Base-by-base conservation (phyloP, 805 yeast species). In the Lipomyces orientalis region DNA sequence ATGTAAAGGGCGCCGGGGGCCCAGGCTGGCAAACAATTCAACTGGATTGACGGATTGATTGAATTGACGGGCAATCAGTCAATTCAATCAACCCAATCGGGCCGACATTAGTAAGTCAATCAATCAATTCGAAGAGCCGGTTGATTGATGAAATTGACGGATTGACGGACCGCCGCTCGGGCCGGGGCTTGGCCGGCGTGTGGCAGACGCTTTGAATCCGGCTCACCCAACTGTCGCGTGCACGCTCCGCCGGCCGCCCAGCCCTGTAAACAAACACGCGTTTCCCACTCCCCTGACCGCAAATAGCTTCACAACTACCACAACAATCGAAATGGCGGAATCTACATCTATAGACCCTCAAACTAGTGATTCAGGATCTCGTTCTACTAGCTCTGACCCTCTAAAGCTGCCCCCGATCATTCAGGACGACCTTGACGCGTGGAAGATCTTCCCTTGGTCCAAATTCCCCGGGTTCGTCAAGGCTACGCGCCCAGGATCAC, bases 381-480 rank as follows among this genome's bases (percentile, higher is more conserved):
- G 49, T 39, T 39, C 49, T 39, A 39, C 49, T 2, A 39, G 49
- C 49, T 39, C 49, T 39, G 49, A 39, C 16, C 49, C 49, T 39
- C 49, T 4, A 2, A 4, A 39, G 49, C 49, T 39, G 49, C 49
- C 49, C 49, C 3, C 49, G 49, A 39, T 39, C 49, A 39, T 39
- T 39, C 49, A 39, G 49, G 49, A 39, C 3, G n/a, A 39, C 16
- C 49, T 39, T 39, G 49, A 39, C 29, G 29, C 29, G 29, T 25
- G 29, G 29, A 3, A 25, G 29, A 25, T 25, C 29, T 25, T 25
- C 29, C 49, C 49, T 39, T 39, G 49, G 49, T 39, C 49, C 49
- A 39, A 39, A 39, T 39, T 39, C 49, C n/a, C 49, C 49, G 49
- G 49, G 49, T 39, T 39, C 49, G 49, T 39, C 49, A 39, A 39